These are phyloP conservation scores for Comarum palustre DNA, from an alignment of 306 rosid species.

Conservation along the genomic window DNA sequence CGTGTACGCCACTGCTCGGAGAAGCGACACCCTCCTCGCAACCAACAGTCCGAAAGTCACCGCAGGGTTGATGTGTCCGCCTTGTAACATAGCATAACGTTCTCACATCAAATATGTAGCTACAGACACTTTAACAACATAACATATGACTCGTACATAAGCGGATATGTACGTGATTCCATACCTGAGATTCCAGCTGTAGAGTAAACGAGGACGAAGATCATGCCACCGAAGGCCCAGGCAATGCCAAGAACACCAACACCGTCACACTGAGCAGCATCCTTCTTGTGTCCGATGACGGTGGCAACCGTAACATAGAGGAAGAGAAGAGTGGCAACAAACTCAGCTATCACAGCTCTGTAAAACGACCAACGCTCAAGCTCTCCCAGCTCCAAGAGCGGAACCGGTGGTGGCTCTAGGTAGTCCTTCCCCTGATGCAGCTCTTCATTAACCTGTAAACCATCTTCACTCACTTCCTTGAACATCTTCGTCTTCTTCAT, in stretches of 20 bases:
- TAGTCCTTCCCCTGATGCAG: conserved; percentile 10
- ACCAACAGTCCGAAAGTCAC: conserved; percentile 16
- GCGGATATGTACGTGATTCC: not conserved
- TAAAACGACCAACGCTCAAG: conserved; percentile 18
- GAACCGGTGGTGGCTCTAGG: conserved; percentile 11
- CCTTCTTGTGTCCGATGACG: conserved; percentile 19
- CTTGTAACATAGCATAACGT: not conserved
- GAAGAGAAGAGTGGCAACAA: conserved; percentile 19
- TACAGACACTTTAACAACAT: not conserved
- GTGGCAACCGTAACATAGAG: conserved; percentile 21
- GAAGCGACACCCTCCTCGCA: conserved; percentile 20
- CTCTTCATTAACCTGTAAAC: not conserved
- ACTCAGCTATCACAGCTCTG: conserved; percentile 18
- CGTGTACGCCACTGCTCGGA: conserved; percentile 8
- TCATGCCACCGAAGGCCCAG: conserved; percentile 25
- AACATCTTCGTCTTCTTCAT: conserved; percentile 2
- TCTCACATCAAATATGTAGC: not conserved
- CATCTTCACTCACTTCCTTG: conserved; percentile 15
- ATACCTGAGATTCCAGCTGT: conserved; percentile 19
- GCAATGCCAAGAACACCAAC: conserved; percentile 21
- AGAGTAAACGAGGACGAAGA: conserved; percentile 24
- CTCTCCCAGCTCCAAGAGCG: conserved; percentile 13
- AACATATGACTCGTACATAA: not conserved
- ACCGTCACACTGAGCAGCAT: not conserved
- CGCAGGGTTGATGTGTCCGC: conserved; percentile 18